Evolutionary conservation across 768 basidiomycete species (phyloP), one percentile per base, ranked within the genome.

Genomic region (Lactifluus pinguis): DNA sequence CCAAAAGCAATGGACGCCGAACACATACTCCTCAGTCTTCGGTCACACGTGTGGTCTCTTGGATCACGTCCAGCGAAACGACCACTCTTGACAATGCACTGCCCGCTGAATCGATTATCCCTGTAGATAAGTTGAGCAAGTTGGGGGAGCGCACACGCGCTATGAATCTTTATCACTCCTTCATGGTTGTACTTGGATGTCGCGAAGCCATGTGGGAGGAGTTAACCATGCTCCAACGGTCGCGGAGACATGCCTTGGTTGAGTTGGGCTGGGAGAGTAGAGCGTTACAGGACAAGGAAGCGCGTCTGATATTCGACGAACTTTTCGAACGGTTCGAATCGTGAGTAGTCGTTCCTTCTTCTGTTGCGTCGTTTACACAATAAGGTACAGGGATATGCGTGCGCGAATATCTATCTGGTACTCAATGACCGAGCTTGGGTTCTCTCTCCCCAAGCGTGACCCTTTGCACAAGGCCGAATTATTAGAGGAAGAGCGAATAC

Each of bases 171-270:
- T 82, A 85, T 66, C 76, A 78, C 62, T 79, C 82, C n/a, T 86
- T 80, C 62, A 80, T 83, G 65, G 70, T 72, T 19, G 82, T 88
- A 8, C 69, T 86, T 13, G 84, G 83, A 13, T 85, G 83, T 65
- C 80, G 84, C 69, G 86, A 87, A 67, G 80, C 84, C 32, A 86
- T 88, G 84, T 88, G 86, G 85, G 86, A 87, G 62, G 85, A 86
- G 57, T 75, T 88, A 52, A 79, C 80, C 64, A 80, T 84, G 62
- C 78, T 81, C 62, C 76, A 85, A 70, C 75, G 82, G 53, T 85
- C 85, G 65, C 74, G 78, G 56, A 78, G 76, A 49, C 75, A 77
- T 6, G 79, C 82, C 60, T 71, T 87, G 30, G 69, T 73, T 57
- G 78, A 77, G 15, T 77, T 82, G 67, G 86, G 86, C n/a, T 88